A percentile compares a stretch with the other conserved stretches of the same genome.
Evolutionary conservation across 768 basidiomycete genomes (phyloP).

Genomic region (Naganishia randhawae): DNA sequence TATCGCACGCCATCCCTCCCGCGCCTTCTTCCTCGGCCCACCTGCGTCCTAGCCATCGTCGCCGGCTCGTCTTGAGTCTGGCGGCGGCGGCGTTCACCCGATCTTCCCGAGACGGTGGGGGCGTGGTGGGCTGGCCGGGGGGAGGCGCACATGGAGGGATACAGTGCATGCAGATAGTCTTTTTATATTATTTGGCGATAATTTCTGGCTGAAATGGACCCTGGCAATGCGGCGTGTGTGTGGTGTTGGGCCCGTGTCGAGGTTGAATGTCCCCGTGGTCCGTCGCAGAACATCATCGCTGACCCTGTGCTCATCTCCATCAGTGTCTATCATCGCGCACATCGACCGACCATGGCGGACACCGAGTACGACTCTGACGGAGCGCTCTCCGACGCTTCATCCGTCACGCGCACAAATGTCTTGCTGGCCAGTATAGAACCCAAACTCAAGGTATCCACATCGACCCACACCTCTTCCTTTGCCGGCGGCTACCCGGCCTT

Average conservation of each 20-base stretch:
- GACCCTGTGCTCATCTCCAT: not conserved
- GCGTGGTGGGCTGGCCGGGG: not conserved
- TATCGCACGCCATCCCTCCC: constrained; percentile 22
- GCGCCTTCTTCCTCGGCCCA: not conserved
- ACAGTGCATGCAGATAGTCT: constrained; percentile 21
- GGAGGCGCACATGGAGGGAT: constrained; percentile 16
- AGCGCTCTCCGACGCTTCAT: constrained; percentile 13
- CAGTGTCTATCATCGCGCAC: not conserved
- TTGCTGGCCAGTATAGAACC: constrained; percentile 19
- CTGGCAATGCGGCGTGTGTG: not conserved
- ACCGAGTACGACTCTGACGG: constrained; percentile 17
- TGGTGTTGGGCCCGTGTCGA: constrained; percentile 6
- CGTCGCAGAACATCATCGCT: not conserved
- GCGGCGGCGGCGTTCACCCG: constrained; percentile 3
- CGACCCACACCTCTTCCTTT: constrained; percentile 36
- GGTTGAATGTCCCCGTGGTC: not conserved
- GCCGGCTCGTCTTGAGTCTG: constrained; percentile 17
- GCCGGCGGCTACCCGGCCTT: constrained; percentile 49
- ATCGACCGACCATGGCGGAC: constrained; percentile 10
- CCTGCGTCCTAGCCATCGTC: constrained; percentile 14
- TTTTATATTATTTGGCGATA: constrained; percentile 26
- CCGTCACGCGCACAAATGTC: constrained; percentile 15
- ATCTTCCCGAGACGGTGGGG: constrained; percentile 21
- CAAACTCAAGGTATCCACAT: constrained; percentile 9
- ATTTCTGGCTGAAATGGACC: constrained; percentile 19